phyloP scores from a whole-genome alignment of 441 rosid species.

The Populus hybrid region DNA sequence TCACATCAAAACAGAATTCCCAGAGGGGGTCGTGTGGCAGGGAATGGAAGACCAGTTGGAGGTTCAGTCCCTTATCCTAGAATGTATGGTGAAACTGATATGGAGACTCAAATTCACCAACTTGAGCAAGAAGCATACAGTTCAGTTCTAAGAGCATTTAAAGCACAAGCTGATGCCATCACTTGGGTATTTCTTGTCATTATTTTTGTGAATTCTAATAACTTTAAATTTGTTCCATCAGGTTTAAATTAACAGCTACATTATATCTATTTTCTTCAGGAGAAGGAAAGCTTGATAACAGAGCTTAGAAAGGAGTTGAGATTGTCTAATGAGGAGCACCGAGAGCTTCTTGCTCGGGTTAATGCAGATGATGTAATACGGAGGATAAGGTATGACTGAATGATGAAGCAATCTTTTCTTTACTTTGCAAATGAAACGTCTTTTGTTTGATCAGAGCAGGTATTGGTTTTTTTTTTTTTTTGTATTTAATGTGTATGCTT shows the following conservation, averaged over 20 bases:
- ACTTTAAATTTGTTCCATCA: constrained; percentile 21
- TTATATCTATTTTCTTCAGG: constrained; percentile 49
- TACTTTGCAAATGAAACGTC: constrained; percentile 6
- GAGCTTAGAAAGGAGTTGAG: constrained; percentile 94
- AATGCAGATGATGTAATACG: constrained; percentile 82
- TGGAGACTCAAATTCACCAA: constrained; percentile 93
- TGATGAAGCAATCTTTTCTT: neutral
- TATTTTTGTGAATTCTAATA: constrained; percentile 9
- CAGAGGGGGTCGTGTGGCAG: constrained; percentile 64
- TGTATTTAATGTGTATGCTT: constrained; percentile 5
- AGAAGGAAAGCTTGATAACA: constrained; percentile 92
- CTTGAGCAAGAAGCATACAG: constrained; percentile 95
- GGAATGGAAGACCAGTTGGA: constrained; percentile 71
- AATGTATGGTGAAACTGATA: constrained; percentile 68
- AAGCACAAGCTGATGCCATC: constrained; percentile 98
- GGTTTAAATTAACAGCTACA: constrained; percentile 13
- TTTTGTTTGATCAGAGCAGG: constrained; percentile 9
- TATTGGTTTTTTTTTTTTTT: neutral
- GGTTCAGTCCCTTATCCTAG: constrained; percentile 64
- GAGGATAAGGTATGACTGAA: constrained; percentile 70
- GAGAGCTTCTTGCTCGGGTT: constrained; percentile 80
- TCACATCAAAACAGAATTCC: constrained; percentile 85
- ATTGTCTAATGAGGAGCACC: constrained; percentile 94
- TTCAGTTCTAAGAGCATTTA: constrained; percentile 90
- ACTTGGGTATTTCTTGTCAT: constrained; percentile 68